Base-by-base conservation (phyloP, 225 moss, liverwort and hornwort genomes). In the Polytrichum commune region DNA sequence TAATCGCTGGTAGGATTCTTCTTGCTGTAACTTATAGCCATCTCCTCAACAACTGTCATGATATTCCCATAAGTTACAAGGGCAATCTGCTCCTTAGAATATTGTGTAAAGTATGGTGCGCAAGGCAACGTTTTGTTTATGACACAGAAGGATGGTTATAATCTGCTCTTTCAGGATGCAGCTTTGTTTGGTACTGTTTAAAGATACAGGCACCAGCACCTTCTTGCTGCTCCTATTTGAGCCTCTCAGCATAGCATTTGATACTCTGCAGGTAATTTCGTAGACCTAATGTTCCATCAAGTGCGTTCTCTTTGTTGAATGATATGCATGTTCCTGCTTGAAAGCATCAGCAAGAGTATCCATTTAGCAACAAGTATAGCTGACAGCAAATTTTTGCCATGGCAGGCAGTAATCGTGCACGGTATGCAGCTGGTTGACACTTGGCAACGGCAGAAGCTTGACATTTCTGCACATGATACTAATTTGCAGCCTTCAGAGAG, bases 201-300 rank as follows among this genome's bases (percentile, higher is more conserved):
- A 90, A 80, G 89, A 96, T 64, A 92, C 89, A 33, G 96, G 96
- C 38, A 90, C 84, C 18, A 96, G 93, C 88, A 96, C 96, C 61
- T 96, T 92, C 80, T 83, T 96, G 86, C 80, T 96, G 18, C 80
- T 93, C 71, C 81, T 93, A 75, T 96, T 96, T 83, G 96, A 96
- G 83, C 96, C 96, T 66, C 93, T 96, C 75, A 96, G 96, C 80
- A 93, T 93, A 77, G 96, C 93, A 66, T 93, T 93, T 75, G 96
- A 96, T 69, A 93, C 93, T 64, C 87, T 96, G 64, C 96, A 96
- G 96, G 96, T 96, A 63, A 83, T 83, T 55, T 76, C 0, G 13
- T 16, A 46, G 46, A 16, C 46, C 46, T 46, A 46, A 46, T 46
- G 46, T 0, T 46, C 46, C 16, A 46, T 46, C 46, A 46, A 46